phyloP scores from a whole-genome alignment of 768 basidiomycete genomes.

The Pleurotus citrinopileatus region DNA sequence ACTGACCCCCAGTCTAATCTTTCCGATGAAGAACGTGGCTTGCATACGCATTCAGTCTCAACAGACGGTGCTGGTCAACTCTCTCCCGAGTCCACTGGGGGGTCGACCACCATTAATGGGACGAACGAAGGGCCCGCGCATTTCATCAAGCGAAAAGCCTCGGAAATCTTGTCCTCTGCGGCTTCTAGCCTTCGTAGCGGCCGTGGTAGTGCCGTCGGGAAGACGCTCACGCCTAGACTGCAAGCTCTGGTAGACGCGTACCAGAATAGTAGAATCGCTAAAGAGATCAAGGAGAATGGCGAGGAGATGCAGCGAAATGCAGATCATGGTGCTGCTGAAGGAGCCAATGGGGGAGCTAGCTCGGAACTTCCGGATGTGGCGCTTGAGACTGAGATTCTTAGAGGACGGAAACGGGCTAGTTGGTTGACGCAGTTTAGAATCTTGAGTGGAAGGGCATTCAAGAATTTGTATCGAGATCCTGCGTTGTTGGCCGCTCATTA shows the following conservation, averaged over 20 bases:
- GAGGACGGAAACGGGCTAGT: conserved; percentile 77
- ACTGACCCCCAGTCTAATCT: conserved; percentile 40
- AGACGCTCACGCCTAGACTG: conserved; percentile 54
- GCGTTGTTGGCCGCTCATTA: conserved; percentile 92
- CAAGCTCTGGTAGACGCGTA: conserved; percentile 73
- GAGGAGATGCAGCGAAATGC: conserved; percentile 40
- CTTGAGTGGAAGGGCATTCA: conserved; percentile 94
- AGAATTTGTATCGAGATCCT: conserved; percentile 95
- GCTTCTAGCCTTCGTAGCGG: conserved; percentile 26
- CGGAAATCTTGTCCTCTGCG: conserved; percentile 66
- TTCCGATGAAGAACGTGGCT: conserved; percentile 70
- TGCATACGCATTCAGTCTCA: no score
- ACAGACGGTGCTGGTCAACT: no score
- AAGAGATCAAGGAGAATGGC: conserved; percentile 59
- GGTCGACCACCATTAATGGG: conserved; percentile 35
- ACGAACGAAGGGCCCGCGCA: background rate
- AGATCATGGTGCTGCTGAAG: conserved; percentile 10
- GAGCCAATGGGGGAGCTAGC: conserved; percentile 22
- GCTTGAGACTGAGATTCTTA: conserved; percentile 62
- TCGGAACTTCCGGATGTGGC: conserved; percentile 62
- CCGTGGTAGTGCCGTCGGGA: conserved; percentile 15
- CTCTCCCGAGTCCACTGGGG: conserved; percentile 38
- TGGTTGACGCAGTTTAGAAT: conserved; percentile 92
- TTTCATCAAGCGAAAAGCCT: conserved; percentile 70
- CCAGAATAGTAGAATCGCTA: conserved; percentile 62